Evolutionary conservation across 2,329 filamentous ascomycete genomes (phyloP), one percentile per base, ranked within the genome.

Genomic region (Fusarium udum): DNA sequence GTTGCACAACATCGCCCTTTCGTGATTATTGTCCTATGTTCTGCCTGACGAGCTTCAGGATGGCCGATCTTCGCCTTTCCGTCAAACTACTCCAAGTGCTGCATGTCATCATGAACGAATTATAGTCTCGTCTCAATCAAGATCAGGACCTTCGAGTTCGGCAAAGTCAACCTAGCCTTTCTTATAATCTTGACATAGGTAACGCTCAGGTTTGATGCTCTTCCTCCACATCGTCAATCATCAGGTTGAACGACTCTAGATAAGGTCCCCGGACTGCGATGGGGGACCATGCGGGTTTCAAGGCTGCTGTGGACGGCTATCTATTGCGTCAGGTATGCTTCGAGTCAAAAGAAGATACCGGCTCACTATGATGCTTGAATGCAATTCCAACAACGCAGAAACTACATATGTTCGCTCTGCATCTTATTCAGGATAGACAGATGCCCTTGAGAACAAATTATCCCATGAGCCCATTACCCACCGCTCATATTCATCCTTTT

Each of bases 121-220:
- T 1, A 3, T 1, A 11, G 4, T 34, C 12, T 15, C 3, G 3
- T 15, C 8, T 2, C 1, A 7, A 6, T 10, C 31, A 10, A 7
- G 8, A 11, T 7, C 5, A 1, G 7, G 12, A 11, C 12, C 6
- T 24, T 13, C 2, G 8, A 24, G n/a, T 20, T 4, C 6, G 2
- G 9, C 12, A 24, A 24, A 24, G 5, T 34, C 4, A 4, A 7
- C 12, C 6, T 8, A 34, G 8, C 4, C 8, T 14, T 34, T 5
- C 4, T 51, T 24, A 4, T 8, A 3, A 13, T 18, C 22, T 13
- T 18, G 15, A 8, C 3, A 4, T 6, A 22, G 3, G 13, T 0
- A 16, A 7, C 1, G 1, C 16, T 0, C 11, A 6, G 8, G 2
- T 2, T 16, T 16, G 10, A 0, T n/a, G 10, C 12, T n/a, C 9